Evolutionary conservation across 129 eudicot species (phyloP).

Genomic region (Flaveria bidentis): DNA sequence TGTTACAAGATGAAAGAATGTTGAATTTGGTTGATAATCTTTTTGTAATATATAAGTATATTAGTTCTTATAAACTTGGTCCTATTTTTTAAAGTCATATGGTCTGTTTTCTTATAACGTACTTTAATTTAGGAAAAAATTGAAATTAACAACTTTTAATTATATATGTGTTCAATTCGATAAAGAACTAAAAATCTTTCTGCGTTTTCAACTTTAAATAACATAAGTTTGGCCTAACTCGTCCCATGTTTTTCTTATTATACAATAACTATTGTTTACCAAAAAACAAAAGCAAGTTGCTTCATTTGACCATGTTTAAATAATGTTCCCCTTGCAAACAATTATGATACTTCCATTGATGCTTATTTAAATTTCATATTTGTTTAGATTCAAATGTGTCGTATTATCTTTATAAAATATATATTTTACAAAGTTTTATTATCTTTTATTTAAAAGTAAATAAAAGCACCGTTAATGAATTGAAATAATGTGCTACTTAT

Average conservation of each 20-base stretch:
- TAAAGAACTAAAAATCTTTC: too few species aligned
- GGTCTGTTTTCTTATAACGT: too few species aligned
- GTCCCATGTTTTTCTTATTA: not conserved
- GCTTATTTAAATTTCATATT: not conserved
- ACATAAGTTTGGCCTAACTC: constrained; percentile 27
- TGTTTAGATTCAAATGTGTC: constrained; percentile 2
- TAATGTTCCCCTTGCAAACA: not conserved
- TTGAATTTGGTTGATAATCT: too few species aligned
- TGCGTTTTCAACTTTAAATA: too few species aligned
- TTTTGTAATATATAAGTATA: too few species aligned
- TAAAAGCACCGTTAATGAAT: not conserved
- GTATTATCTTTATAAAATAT: not conserved
- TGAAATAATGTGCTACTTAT: not conserved
- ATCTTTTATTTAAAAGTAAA: not conserved
- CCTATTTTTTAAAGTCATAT: too few species aligned
- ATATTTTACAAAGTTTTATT: not conserved
- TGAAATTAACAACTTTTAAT: too few species aligned
- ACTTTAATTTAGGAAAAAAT: too few species aligned
- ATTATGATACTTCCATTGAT: constrained; percentile 8
- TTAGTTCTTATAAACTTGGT: too few species aligned
- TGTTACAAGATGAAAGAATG: too few species aligned
- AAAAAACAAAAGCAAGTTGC: constrained; percentile 22
- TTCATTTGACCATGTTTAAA: constrained; percentile 28
- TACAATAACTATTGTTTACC: constrained; percentile 14
- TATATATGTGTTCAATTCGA: too few species aligned